Evolutionary conservation across 2,329 filamentous ascomycete species (phyloP).

Genomic region (Epicoccum sorghinum): DNA sequence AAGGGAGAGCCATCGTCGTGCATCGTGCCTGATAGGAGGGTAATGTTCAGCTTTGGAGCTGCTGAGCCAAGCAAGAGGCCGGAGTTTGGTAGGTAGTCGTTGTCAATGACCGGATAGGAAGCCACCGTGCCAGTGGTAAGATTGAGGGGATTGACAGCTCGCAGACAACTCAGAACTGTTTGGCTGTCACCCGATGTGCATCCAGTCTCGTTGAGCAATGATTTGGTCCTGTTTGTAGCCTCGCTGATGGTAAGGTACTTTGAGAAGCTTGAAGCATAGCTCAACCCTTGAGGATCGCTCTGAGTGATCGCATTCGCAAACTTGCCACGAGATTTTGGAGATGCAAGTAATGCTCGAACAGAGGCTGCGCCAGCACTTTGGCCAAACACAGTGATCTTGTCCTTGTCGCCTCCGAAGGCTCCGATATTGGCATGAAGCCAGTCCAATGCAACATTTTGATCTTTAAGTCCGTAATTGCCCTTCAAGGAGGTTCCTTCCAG

Average conservation of each 20-base stretch:
- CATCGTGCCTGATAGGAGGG: conserved; percentile 39
- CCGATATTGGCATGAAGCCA: conserved; percentile 54
- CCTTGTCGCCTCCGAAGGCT: conserved; percentile 45
- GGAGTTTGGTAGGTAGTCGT: conserved; percentile 34
- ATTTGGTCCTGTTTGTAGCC: conserved; percentile 24
- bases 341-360: conserved; percentile 58
- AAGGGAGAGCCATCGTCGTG: conserved; percentile 42
- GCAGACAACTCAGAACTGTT: conserved; percentile 30
- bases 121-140: conserved; percentile 12
- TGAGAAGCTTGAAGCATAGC: conserved; percentile 30
- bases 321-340: conserved; percentile 55
- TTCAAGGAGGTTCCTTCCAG: conserved; percentile 51
- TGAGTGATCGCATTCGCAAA: conserved; percentile 56
- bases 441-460: conserved; percentile 58
- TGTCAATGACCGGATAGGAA: conserved; percentile 42
- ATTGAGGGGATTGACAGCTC: conserved; percentile 26
- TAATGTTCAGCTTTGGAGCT: conserved; percentile 24
- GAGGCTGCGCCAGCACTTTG: conserved; percentile 45
- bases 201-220: conserved; percentile 32
- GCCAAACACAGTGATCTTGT: conserved; percentile 46
- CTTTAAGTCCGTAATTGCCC: conserved; percentile 58
- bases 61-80: conserved; percentile 27
- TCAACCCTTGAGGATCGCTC: conserved; percentile 31
- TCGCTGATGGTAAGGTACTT: conserved; percentile 35
- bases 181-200: conserved; percentile 22